Evolutionary conservation across 2,329 filamentous ascomycete genomes (phyloP).

Genomic region (Paraphoma chrysanthemicola): DNA sequence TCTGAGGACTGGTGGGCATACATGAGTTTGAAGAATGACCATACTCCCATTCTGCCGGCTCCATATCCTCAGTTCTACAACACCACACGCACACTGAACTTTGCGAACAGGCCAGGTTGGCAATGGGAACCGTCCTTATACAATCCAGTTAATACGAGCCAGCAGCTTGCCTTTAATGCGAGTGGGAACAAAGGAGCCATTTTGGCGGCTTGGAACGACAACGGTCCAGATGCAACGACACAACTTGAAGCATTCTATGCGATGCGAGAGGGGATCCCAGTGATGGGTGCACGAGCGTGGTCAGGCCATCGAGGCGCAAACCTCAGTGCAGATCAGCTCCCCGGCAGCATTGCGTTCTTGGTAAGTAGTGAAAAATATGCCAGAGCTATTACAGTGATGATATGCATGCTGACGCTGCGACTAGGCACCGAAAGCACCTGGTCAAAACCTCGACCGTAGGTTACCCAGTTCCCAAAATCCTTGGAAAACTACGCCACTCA

Average conservation of each 20-base stretch:
- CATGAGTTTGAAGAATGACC: slow-evolving; percentile 62
- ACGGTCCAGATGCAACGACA: slow-evolving; percentile 57
- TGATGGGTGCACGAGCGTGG: slow-evolving; percentile 54
- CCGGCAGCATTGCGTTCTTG: slow-evolving; percentile 48
- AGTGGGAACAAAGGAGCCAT: slow-evolving; percentile 42
- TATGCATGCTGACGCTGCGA: neutral
- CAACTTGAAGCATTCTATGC: slow-evolving; percentile 59
- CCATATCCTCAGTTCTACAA: slow-evolving; percentile 58
- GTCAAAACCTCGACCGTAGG: slow-evolving; percentile 54
- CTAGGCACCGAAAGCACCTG: slow-evolving; percentile 46
- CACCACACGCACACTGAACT: slow-evolving; percentile 53
- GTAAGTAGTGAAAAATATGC: slow-evolving; percentile 1
- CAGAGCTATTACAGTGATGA: neutral
- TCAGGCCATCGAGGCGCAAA: slow-evolving; percentile 46
- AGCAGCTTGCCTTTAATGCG: slow-evolving; percentile 45
- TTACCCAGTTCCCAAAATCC: slow-evolving; percentile 17
- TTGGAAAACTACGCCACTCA: slow-evolving; percentile 19
- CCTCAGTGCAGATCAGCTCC: slow-evolving; percentile 34
- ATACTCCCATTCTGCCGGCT: slow-evolving; percentile 55
- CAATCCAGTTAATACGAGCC: slow-evolving; percentile 52
- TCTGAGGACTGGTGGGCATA: slow-evolving; percentile 63
- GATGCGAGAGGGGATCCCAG: slow-evolving; percentile 54
- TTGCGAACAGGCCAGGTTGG: slow-evolving; percentile 51
- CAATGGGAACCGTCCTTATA: slow-evolving; percentile 57
- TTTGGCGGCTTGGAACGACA: slow-evolving; percentile 58